Percentiles rank a stretch among this genome's conserved stretches.
Evolutionary conservation across 169 alveolate genomes (phyloP).

Genomic region (Plasmodium inui): DNA sequence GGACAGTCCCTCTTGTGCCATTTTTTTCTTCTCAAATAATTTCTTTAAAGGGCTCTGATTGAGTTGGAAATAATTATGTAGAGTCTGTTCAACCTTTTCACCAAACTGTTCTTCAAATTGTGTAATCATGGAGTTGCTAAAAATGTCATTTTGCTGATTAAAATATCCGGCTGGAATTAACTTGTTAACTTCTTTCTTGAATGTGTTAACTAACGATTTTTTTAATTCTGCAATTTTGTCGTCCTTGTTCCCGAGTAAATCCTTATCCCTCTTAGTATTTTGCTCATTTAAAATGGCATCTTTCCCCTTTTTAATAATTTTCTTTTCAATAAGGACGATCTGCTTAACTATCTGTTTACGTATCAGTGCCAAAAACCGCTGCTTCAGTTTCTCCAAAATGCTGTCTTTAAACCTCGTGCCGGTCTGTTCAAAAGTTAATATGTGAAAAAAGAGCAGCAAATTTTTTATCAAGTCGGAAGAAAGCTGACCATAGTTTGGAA

Average conservation of each 20-base stretch:
- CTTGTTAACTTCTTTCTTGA: constrained; percentile 8
- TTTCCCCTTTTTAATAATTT: constrained; percentile 8
- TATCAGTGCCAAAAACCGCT: constrained; percentile 4
- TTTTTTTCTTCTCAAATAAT: constrained; percentile 40
- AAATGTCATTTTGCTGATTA: neutral
- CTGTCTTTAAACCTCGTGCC: constrained; percentile 35
- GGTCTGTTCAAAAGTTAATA: constrained; percentile 54
- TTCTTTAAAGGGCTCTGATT: constrained; percentile 60
- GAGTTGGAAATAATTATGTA: constrained; percentile 16
- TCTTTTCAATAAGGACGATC: constrained; percentile 7
- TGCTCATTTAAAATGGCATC: constrained; percentile 17
- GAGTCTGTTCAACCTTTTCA: constrained; percentile 24
- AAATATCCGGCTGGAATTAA: neutral
- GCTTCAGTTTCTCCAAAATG: constrained; percentile 8
- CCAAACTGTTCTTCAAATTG: constrained; percentile 13
- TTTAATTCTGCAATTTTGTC: constrained; percentile 8
- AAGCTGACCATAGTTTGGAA: constrained; percentile 12
- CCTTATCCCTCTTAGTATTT: neutral
- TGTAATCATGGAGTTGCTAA: constrained; percentile 11
- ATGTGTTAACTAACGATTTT: neutral
- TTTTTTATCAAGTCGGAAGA: constrained; percentile 38
- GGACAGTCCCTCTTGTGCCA: neutral
- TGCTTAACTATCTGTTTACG: constrained; percentile 62
- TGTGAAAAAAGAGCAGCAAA: constrained; percentile 27
- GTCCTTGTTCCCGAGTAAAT: neutral